Conservation (phyloP, 2,329 filamentous ascomycete species). For the Ustulina deusta region DNA sequence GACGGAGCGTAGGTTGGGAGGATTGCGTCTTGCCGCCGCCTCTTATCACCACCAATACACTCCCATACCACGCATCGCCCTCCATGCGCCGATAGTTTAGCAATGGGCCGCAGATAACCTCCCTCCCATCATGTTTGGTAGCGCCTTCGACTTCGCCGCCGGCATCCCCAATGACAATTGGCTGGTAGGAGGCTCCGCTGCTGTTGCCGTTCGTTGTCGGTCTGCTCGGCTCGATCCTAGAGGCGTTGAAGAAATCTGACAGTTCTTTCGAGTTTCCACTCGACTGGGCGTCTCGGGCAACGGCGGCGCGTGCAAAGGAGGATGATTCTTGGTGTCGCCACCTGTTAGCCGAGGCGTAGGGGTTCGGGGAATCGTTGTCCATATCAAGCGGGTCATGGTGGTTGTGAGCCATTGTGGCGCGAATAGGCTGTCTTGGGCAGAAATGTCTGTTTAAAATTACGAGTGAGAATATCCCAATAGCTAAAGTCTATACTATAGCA, state of each 20-base stretch:
- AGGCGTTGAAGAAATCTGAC: conserved; percentile 67
- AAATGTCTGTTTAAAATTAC: neutral
- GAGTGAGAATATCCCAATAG: neutral
- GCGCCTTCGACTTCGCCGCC: conserved; percentile 46
- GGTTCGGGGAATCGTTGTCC: conserved; percentile 58
- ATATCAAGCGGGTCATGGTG: conserved; percentile 46
- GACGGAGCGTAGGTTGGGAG: conserved; percentile 67
- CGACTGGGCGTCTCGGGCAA: conserved; percentile 57
- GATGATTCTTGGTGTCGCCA: conserved; percentile 75
- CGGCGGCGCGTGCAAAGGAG: conserved; percentile 63
- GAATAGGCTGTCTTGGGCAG: neutral
- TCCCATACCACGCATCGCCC: conserved; percentile 80
- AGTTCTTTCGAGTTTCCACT: conserved; percentile 63
- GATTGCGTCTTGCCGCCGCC: conserved; percentile 73
- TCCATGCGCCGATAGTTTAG: conserved; percentile 84
- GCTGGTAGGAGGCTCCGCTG: conserved; percentile 58
- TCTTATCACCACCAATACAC: conserved; percentile 83
- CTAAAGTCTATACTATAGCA: neutral
- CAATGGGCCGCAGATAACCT: conserved; percentile 78
- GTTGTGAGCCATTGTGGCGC: conserved; percentile 42
- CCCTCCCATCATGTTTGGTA: conserved; percentile 59
- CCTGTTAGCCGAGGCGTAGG: conserved; percentile 66
- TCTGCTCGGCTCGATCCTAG: conserved; percentile 61
- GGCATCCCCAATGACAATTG: conserved; percentile 61
- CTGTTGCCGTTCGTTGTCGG: conserved; percentile 49